Evolutionary conservation across 495 filamentous ascomycete genomes (phyloP), one percentile per base, ranked within the genome.

Genomic region (Neurospora sublineolata): DNA sequence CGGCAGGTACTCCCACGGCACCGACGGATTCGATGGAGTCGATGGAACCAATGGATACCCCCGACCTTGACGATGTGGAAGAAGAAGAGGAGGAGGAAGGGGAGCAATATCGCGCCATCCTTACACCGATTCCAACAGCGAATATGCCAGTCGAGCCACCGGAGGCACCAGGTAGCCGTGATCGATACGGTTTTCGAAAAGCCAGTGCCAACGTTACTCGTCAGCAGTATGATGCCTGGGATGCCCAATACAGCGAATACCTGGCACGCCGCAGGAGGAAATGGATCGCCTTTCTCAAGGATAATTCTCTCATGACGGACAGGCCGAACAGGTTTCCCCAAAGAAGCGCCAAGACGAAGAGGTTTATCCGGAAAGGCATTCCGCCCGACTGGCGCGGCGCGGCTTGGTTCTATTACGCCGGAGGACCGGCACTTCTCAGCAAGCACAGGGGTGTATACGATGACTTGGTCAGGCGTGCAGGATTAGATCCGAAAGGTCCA

Each of bases 321-420:
- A 81, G 88, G 27, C 94, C 95, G 3, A 86, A 86, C 39, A 83
- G 85, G 5, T 98, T 98, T 73, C 95, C 95, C 0, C 87, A 90
- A 1, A 91, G 88, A 70, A 93, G 90, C 16, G 84, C 86, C 46
- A 96, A 94, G 76, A 86, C 94, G 37, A 97, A 97, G 81, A 87
- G 93, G 14, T 97, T 92, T 77, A 87, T 97, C 37, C 89, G 94
- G 40, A 99, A 99, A 79, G 95, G 95, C n/a, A 93, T 97, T 33
- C 95, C 95, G 3, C 91, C 94, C 1, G 93, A 97, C 71, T 94
- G 92, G 87, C 87, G 95, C 75, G 95, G 95, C 12, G 90, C 91
- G 6, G 94, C 95, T 38, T 99, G 95, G 95, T 99, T 97, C 76
- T 98, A 90, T 80, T 99, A 97, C 79, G 94, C 93, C n/a, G 93